Percentiles rank a stretch among this genome's conserved stretches.
Conservation (phyloP, 139 green algal species). For the Yamagishiella unicocca region DNA sequence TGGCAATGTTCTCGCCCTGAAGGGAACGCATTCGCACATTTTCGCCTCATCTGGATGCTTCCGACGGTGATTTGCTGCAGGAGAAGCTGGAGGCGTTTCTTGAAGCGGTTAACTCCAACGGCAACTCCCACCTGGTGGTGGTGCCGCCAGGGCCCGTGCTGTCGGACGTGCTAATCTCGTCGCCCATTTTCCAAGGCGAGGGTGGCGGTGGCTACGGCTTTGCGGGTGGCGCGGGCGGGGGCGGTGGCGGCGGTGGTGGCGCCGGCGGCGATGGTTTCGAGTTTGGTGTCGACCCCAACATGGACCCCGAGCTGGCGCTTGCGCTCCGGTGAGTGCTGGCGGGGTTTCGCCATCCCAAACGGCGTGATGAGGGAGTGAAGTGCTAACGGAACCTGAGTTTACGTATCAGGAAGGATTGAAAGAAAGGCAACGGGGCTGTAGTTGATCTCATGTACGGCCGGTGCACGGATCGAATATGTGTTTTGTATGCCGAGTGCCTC, state of each 20-base stretch:
- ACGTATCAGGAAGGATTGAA: too few species aligned
- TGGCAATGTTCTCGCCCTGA: too few species aligned
- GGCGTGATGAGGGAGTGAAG: too few species aligned
- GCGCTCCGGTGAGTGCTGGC: conserved; percentile 70
- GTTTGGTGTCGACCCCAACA: conserved; percentile 96
- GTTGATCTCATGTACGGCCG: too few species aligned
- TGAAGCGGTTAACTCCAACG: conserved; percentile 93
- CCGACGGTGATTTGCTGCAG: conserved; percentile 38
- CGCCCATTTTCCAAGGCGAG: conserved; percentile 92
- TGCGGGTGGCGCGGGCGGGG: conserved; percentile 58
- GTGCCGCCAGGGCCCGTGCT: conserved; percentile 93
- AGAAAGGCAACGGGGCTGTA: too few species aligned
- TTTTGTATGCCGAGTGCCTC: too few species aligned
- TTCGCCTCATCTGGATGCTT: too few species aligned
- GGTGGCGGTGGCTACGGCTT: conserved; percentile 71
- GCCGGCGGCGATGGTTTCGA: conserved; percentile 85
- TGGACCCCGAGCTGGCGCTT: conserved; percentile 97
- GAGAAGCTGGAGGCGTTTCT: conserved; percentile 96
- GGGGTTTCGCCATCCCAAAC: too few species aligned
- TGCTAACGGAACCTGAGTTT: too few species aligned
- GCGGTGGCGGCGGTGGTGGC: conserved; percentile 57
- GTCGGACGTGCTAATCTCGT: conserved; percentile 92
- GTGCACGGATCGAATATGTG: too few species aligned
- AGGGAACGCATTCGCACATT: too few species aligned
- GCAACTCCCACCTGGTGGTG: conserved; percentile 94